Percentiles rank a stretch among this genome's conserved stretches.
Evolutionary conservation across 768 basidiomycete species (phyloP).

Genomic region (Scleroderma bovista): DNA sequence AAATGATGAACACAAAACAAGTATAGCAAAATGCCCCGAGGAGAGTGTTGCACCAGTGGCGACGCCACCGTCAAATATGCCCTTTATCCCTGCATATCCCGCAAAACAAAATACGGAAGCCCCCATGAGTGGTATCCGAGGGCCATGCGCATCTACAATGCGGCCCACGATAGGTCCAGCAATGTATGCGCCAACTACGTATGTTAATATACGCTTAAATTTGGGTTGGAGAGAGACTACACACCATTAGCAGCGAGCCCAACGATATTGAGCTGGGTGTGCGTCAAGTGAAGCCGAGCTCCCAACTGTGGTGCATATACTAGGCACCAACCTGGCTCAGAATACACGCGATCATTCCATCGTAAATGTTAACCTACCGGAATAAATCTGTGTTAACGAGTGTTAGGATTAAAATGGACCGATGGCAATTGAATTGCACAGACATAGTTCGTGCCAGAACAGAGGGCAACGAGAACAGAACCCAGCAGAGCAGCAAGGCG

Average conservation of each 20-base stretch:
- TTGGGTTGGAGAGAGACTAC: slow-evolving; percentile 10
- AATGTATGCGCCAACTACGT: slow-evolving; percentile 67
- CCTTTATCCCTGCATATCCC: slow-evolving; percentile 73
- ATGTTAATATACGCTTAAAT: slow-evolving; percentile 66
- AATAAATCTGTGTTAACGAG: slow-evolving; percentile 5
- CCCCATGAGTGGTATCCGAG: too few relatives aligned
- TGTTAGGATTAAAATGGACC: not conserved
- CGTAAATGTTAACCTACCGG: not conserved
- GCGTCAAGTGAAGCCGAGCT: too few relatives aligned
- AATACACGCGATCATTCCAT: not conserved
- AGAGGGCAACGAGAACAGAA: too few relatives aligned
- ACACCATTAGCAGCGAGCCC: too few relatives aligned
- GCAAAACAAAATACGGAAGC: slow-evolving; percentile 54
- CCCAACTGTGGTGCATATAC: too few relatives aligned
- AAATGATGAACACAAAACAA: slow-evolving; percentile 60
- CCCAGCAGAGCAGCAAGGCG: slow-evolving; percentile 45
- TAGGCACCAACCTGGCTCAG: not conserved
- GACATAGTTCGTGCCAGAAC: slow-evolving; percentile 70
- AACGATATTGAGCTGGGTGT: too few relatives aligned
- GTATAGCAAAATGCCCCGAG: slow-evolving; percentile 38
- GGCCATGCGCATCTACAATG: too few relatives aligned
- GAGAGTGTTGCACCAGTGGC: slow-evolving; percentile 35
- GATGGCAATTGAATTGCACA: not conserved
- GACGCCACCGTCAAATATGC: slow-evolving; percentile 56
- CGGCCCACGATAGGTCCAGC: slow-evolving; percentile 77